phyloP scores from a whole-genome alignment of 495 filamentous ascomycete genomes.

The Penicillium taxi region DNA sequence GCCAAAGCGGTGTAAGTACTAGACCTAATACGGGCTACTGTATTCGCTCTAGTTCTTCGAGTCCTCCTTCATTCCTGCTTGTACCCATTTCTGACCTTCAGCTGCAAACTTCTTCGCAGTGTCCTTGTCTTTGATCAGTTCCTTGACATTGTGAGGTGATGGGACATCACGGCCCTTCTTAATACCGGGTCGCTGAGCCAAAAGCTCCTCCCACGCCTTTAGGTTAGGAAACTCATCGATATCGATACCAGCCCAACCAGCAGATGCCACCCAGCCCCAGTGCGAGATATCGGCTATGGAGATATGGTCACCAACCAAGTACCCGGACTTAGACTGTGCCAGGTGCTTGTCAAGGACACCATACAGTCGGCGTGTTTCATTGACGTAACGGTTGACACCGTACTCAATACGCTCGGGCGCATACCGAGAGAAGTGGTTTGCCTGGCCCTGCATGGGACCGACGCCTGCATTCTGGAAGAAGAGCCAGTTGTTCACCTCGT shows the following conservation, averaged over 20 bases:
- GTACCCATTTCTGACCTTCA: slow-evolving; percentile 49
- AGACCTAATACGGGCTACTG: not conserved
- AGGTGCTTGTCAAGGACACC: slow-evolving; percentile 70
- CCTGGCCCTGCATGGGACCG: slow-evolving; percentile 89
- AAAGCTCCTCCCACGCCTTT: slow-evolving; percentile 64
- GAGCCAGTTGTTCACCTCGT: slow-evolving; percentile 74
- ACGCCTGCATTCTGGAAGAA: slow-evolving; percentile 68
- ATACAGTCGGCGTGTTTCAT: slow-evolving; percentile 77
- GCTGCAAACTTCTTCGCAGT: slow-evolving; percentile 47
- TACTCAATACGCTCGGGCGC: slow-evolving; percentile 84
- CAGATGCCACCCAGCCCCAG: slow-evolving; percentile 64
- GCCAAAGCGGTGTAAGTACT: not conserved
- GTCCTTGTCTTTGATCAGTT: slow-evolving; percentile 46
- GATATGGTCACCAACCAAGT: slow-evolving; percentile 68
- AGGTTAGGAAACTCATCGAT: slow-evolving; percentile 71
- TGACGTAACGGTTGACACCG: slow-evolving; percentile 72
- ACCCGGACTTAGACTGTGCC: slow-evolving; percentile 52
- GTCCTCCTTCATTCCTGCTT: slow-evolving; percentile 56
- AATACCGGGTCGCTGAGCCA: slow-evolving; percentile 58
- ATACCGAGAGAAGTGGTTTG: slow-evolving; percentile 84
- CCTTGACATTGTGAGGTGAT: slow-evolving; percentile 54
- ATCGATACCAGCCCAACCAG: slow-evolving; percentile 65
- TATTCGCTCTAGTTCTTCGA: slow-evolving; percentile 26
- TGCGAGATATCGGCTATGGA: slow-evolving; percentile 80
- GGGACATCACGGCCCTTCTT: slow-evolving; percentile 80